phyloP scores from a whole-genome alignment of 129 eudicot species.

The Glebionis coronaria region DNA sequence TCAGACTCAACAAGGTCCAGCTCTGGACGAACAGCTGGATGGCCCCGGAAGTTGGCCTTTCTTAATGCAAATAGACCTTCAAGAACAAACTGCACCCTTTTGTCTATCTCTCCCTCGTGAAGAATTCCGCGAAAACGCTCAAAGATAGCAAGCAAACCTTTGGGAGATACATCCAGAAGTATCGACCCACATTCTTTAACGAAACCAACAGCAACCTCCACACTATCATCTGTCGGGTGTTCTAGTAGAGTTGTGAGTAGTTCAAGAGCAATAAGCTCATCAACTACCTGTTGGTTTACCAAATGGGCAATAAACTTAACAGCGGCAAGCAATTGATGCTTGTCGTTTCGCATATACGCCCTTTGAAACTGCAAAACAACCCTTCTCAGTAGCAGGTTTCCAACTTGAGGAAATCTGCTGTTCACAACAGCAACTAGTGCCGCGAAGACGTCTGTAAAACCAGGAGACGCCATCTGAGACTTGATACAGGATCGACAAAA shows the following conservation, averaged over 20 bases:
- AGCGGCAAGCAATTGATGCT: conserved; percentile 89
- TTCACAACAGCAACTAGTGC: conserved; percentile 91
- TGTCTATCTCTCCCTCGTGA: too few relatives aligned
- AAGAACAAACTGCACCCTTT: too few relatives aligned
- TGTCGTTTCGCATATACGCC: conserved; percentile 86
- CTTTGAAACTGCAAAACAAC: conserved; percentile 77
- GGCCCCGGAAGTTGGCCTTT: too few relatives aligned
- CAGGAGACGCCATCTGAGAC: conserved; percentile 96
- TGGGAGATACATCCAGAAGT: conserved; percentile 83
- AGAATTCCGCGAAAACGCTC: too few relatives aligned
- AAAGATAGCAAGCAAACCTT: conserved; percentile 89
- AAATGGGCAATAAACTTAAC: too few relatives aligned
- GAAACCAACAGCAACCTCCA: conserved; percentile 96
- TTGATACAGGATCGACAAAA: conserved; percentile 94
- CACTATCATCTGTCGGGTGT: conserved; percentile 93
- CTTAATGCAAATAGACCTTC: too few relatives aligned
- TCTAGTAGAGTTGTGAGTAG: conserved; percentile 71
- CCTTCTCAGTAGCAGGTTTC: conserved; percentile 79
- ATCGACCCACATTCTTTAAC: conserved; percentile 91
- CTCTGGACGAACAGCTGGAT: conserved; percentile 93
- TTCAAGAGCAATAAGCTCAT: conserved; percentile 95
- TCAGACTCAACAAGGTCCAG: conserved; percentile 85
- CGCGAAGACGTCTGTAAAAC: conserved; percentile 91
- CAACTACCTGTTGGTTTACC: too few relatives aligned
- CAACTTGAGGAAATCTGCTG: conserved; percentile 87